Percentiles rank a stretch among this genome's conserved stretches.
Conservation (phyloP, 2,329 filamentous ascomycete genomes). For the Cercospora sp. region DNA sequence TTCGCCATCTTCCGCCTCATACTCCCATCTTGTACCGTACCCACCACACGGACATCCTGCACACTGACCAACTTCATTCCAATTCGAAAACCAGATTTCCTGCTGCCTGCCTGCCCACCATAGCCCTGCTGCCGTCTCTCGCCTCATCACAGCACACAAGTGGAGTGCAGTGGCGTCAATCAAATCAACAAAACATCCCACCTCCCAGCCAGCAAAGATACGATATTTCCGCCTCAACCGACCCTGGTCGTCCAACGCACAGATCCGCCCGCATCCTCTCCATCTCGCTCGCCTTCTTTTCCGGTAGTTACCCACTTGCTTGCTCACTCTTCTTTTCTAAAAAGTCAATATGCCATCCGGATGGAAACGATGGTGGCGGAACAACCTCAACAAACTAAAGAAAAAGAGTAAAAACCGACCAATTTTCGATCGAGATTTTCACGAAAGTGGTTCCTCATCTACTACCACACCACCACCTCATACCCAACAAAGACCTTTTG, state of each 20-base stretch:
- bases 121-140: background rate
- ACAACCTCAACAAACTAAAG: conserved; percentile 19
- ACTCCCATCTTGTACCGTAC: background rate
- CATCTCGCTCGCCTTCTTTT: conserved; percentile 11
- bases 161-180: background rate
- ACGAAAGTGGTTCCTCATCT: background rate
- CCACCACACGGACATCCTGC: background rate
- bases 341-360: conserved; percentile 5
- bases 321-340: background rate
- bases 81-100: background rate
- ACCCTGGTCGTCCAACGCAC: background rate
- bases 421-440: conserved; percentile 15
- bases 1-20: background rate
- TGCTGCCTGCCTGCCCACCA: background rate
- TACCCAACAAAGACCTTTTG: conserved; percentile 5
- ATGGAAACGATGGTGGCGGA: conserved; percentile 18
- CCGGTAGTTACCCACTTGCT: background rate
- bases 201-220: background rate
- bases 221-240: background rate
- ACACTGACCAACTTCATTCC: background rate
- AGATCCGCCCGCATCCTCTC: background rate
- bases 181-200: background rate
- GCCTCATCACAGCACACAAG: background rate
- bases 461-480: background rate
- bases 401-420: conserved; percentile 17